Conservation (phyloP, 208 protist genomes). For the Phytomonas sp. region DNA sequence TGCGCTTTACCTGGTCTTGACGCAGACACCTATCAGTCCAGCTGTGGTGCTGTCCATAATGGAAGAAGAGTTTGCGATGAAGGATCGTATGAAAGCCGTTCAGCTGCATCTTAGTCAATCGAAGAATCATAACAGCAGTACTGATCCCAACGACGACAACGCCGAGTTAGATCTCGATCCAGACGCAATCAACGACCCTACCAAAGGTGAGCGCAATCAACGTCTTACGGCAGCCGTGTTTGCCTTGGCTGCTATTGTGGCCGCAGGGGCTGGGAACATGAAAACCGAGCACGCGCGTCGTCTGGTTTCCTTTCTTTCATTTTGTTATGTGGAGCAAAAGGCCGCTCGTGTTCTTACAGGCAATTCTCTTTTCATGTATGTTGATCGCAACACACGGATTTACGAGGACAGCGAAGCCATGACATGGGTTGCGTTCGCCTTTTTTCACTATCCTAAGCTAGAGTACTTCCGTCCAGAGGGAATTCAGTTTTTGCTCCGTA, state of each 20-base stretch:
- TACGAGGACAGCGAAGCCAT: conserved; percentile 36
- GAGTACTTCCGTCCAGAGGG: conserved; percentile 86
- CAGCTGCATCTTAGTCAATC: conserved; percentile 36
- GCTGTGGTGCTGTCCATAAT: conserved; percentile 60
- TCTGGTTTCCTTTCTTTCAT: conserved; percentile 49
- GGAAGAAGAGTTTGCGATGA: conserved; percentile 66
- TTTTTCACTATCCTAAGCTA: conserved; percentile 83
- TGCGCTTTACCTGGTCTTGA: conserved; percentile 53
- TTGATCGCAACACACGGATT: conserved; percentile 20
- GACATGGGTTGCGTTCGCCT: conserved; percentile 72
- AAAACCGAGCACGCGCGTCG: conserved; percentile 30
- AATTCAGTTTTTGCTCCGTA: conserved; percentile 66
- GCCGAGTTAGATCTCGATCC: conserved; percentile 61
- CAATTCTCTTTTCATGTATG: conserved; percentile 54
- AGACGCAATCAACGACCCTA: conserved; percentile 82
- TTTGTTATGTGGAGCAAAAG: conserved; percentile 83
- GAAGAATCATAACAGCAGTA: not conserved
- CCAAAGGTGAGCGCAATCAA: conserved; percentile 84
- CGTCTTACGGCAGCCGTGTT: conserved; percentile 70
- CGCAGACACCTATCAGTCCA: conserved; percentile 38
- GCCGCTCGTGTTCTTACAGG: conserved; percentile 65
- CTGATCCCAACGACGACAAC: conserved; percentile 11
- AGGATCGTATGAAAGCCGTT: conserved; percentile 52
- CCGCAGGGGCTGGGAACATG: conserved; percentile 21
- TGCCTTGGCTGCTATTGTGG: conserved; percentile 46